Evolutionary conservation across 192 early-diverging fungal species (phyloP).

Genomic region (Coemansia sp.): DNA sequence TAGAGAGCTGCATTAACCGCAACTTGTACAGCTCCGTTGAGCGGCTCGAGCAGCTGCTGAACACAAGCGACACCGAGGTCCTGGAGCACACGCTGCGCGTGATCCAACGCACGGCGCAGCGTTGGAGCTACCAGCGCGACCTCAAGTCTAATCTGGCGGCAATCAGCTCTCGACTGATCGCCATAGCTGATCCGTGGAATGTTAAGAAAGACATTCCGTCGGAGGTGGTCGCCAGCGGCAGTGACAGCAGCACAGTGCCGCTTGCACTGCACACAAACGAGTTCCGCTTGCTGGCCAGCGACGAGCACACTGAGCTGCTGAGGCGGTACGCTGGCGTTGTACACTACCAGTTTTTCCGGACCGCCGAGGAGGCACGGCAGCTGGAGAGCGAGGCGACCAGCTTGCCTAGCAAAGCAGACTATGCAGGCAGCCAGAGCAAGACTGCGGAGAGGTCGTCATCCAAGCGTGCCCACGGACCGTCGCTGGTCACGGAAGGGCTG

Average conservation of each 20-base stretch:
- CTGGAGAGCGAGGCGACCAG: conserved; percentile 17
- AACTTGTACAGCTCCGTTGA: conserved; percentile 85
- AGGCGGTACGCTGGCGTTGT: conserved; percentile 20
- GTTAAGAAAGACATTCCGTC: conserved; percentile 21
- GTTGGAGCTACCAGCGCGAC: conserved; percentile 79
- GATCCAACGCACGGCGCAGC: conserved; percentile 82
- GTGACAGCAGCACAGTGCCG: background rate
- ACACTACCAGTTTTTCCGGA: conserved; percentile 49
- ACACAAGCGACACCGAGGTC: conserved; percentile 74
- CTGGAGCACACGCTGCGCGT: conserved; percentile 74
- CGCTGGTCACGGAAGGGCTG: conserved; percentile 21
- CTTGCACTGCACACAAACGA: conserved; percentile 39
- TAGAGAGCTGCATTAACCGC: conserved; percentile 94
- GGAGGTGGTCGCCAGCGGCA: background rate
- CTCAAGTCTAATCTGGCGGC: conserved; percentile 35
- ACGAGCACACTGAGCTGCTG: conserved; percentile 9
- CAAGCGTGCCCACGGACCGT: background rate
- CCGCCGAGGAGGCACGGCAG: conserved; percentile 36
- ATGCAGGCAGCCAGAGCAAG: background rate
- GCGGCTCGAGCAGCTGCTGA: conserved; percentile 77
- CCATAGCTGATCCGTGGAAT: conserved; percentile 41
- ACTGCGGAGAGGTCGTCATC: background rate
- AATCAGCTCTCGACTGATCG: conserved; percentile 34
- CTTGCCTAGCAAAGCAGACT: too few species aligned
- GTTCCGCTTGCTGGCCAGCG: conserved; percentile 31